phyloP scores from a whole-genome alignment of 495 filamentous ascomycete genomes.

The Pyrenula massariospora region DNA sequence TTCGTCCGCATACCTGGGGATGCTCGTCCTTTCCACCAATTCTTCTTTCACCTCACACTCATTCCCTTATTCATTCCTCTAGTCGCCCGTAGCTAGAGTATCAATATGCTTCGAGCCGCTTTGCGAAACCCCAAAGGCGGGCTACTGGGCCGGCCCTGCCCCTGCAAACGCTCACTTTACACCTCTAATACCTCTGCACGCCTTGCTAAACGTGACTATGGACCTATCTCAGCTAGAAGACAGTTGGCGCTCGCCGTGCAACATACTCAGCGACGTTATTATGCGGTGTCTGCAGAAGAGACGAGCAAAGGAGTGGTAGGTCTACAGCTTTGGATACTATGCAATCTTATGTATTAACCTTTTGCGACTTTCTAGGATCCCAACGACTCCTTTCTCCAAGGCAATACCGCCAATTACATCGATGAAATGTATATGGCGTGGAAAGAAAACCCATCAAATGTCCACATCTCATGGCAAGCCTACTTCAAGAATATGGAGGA shows the following conservation, averaged over 20 bases:
- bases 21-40: conserved; percentile 6
- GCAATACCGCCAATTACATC: conserved; percentile 94
- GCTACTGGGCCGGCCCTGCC: conserved; percentile 23
- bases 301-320: conserved; percentile 40
- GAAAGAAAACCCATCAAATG: conserved; percentile 86
- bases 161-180: conserved; percentile 4
- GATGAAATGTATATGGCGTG: conserved; percentile 99
- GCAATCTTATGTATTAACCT: conserved; percentile 5
- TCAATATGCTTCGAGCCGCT: conserved; percentile 41
- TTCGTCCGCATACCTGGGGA: too few species aligned
- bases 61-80: conserved; percentile 1
- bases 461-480: conserved; percentile 97
- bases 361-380: conserved; percentile 45
- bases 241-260: conserved; percentile 30
- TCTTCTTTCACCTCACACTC: conserved; percentile 9
- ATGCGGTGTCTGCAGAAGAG: conserved; percentile 47
- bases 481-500: conserved; percentile 99
- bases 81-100: neutral
- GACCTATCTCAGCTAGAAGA: conserved; percentile 26
- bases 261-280: conserved; percentile 26
- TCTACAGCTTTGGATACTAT: conserved; percentile 12
- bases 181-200: conserved; percentile 5
- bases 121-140: conserved; percentile 34
- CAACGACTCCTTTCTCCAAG: conserved; percentile 88
- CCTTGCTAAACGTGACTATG: conserved; percentile 17